A percentile compares a stretch with the other conserved stretches of the same genome.
These are phyloP conservation scores for Fraxinus floribunda DNA, from an alignment of 305 asterid species.

Conservation along the genomic window DNA sequence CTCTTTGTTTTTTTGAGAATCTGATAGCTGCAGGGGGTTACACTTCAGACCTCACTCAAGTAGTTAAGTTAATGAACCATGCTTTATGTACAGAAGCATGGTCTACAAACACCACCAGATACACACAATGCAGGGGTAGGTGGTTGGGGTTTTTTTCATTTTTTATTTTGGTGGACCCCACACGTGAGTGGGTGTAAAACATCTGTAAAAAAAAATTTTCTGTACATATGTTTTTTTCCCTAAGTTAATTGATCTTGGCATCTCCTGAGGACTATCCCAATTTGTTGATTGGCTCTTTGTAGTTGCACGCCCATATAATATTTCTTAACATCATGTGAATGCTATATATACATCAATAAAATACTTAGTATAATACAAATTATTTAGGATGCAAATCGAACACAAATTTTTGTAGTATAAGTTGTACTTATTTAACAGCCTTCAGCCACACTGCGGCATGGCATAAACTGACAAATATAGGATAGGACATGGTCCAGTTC, in stretches of 20 bases:
- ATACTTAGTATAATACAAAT: not conserved
- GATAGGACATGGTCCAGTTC: too few species aligned
- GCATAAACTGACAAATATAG: not conserved
- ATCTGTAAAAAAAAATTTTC: too few species aligned
- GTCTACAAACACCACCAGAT: too few species aligned
- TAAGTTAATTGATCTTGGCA: not conserved
- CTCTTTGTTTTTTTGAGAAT: not conserved
- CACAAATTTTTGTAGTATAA: not conserved
- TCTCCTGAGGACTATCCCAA: not conserved
- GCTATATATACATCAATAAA: not conserved
- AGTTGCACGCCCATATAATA: not conserved
- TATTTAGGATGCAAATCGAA: not conserved
- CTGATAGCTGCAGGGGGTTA: not conserved
- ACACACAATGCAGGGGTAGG: too few species aligned
- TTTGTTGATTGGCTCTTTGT: not conserved
- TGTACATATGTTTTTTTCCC: too few species aligned
- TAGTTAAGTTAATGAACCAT: too few species aligned
- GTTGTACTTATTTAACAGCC: not conserved
- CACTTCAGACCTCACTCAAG: not conserved
- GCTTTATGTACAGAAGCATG: too few species aligned
- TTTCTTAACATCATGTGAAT: not conserved
- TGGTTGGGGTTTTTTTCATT: too few species aligned
- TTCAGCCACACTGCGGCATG: not conserved
- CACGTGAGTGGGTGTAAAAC: too few species aligned
- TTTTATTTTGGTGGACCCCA: too few species aligned